Percentiles rank a stretch among this genome's conserved stretches.
Conservation (phyloP, 306 rosid species). For the Vicia sativa region DNA sequence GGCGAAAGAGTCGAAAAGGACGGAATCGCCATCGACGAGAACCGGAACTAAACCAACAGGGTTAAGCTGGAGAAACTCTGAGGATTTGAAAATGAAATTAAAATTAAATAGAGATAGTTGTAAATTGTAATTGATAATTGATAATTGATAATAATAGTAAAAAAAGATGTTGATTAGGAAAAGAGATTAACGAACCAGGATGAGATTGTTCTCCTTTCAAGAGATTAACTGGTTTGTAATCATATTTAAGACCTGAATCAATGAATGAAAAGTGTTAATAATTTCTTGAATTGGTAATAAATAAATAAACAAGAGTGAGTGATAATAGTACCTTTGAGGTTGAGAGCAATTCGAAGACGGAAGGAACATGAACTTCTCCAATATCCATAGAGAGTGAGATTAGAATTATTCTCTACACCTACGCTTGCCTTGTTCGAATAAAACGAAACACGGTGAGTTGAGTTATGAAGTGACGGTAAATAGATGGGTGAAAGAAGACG, state of each 20-base stretch:
- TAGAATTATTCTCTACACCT: background rate
- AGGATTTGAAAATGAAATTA: background rate
- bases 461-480: background rate
- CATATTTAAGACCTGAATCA: constrained; percentile 56
- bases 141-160: background rate
- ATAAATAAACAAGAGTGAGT: too few relatives aligned
- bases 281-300: background rate
- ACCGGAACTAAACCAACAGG: constrained; percentile 75
- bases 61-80: constrained; percentile 66
- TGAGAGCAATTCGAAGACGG: constrained; percentile 52
- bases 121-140: too few relatives aligned
- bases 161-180: background rate
- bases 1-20: constrained; percentile 70
- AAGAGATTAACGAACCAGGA: constrained; percentile 47
- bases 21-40: constrained; percentile 58
- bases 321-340: constrained; percentile 59
- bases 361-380: constrained; percentile 51
- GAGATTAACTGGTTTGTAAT: constrained; percentile 58
- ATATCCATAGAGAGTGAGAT: constrained; percentile 42
- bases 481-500: background rate
- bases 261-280: background rate
- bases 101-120: background rate
- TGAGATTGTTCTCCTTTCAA: constrained; percentile 57
- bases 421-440: constrained; percentile 25
- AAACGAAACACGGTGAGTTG: background rate